These are phyloP conservation scores for Dryadomyces sulphureus DNA, from an alignment of 2,329 filamentous ascomycete genomes.

Conservation along the genomic window DNA sequence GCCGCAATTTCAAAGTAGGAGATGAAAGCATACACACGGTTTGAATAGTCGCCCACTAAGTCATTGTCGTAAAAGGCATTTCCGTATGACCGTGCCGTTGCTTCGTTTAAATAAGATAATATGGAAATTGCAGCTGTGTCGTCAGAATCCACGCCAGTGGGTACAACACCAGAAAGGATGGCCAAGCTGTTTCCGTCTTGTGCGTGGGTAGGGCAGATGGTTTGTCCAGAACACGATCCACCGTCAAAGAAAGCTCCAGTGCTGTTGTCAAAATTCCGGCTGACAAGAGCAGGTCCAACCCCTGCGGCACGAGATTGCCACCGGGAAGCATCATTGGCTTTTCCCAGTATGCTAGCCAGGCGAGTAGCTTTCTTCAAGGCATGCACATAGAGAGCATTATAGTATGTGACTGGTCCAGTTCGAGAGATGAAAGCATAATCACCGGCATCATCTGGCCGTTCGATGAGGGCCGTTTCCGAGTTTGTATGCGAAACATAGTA, in stretches of 20 bases:
- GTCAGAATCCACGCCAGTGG: too few species aligned
- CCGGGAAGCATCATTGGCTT: conserved; percentile 19
- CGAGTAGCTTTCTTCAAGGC: conserved; percentile 28
- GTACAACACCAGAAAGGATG: conserved; percentile 22
- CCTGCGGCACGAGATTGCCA: conserved; percentile 24
- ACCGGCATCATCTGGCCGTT: conserved; percentile 27
- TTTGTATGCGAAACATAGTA: conserved; percentile 31
- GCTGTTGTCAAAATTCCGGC: conserved; percentile 24
- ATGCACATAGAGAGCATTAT: conserved; percentile 34
- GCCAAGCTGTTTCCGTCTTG: conserved; percentile 37
- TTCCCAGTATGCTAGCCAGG: conserved; percentile 21
- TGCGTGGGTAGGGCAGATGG: conserved; percentile 23
- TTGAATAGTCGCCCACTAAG: conserved; percentile 22
- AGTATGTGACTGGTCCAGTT: conserved; percentile 32
- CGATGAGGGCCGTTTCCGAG: conserved; percentile 22
- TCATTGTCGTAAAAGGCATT: conserved; percentile 37
- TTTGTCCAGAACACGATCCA: conserved; percentile 12
- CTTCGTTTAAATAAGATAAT: conserved; percentile 23
- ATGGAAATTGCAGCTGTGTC: conserved; percentile 17
- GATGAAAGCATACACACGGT: conserved; percentile 35
- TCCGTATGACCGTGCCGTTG: conserved; percentile 25
- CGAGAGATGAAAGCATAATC: conserved; percentile 36
- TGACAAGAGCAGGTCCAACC: conserved; percentile 21
- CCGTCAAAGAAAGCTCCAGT: conserved; percentile 32
- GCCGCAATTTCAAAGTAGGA: conserved; percentile 39